Base-by-base conservation (phyloP, 2,329 filamentous ascomycete genomes). In the Elsinoe necatrix region DNA sequence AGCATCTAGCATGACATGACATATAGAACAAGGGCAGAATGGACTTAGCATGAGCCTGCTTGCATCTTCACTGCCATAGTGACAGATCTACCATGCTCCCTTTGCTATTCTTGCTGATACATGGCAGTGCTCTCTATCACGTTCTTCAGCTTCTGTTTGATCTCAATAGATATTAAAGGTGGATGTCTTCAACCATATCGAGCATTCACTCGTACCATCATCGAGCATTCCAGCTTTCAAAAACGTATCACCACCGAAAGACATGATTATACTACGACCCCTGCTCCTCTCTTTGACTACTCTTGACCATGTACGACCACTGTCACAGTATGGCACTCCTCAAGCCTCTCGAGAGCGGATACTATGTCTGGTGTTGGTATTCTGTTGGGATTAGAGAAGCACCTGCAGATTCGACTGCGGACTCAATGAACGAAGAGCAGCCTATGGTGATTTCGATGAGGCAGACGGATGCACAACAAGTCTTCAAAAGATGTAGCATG, bases 361-460 rank as follows among this genome's bases (percentile, higher is more conserved):
- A 48, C 23, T 43, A 54, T 14, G 25, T 57, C 42, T 59, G 54
- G 56, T 60, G 59, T 25, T 60, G 52, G 57, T 64, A 66, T 42
- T 64, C 64, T 18, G 39, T 21, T n/a, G 52, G 52, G 7, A 55
- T 55, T 18, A 37, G 16, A 11, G 8, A 2, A 20, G n/a, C 31
- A 7, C n/a, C 20, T 25, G 48, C 5, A 14, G 31, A 7, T 6
- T 29, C 18, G 14, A 20, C 14, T 8, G 20, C 20, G 2, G 12
- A 25, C 4, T 21, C 20, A 1, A 8, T 21, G 29, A 23, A 25
- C 5, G 29, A 52, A 8, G 29, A n/a, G 3, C 14, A 39, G 18
- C 48, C 48, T 12, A 52, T 52, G 48, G 20, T 20, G 20, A 9
- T 21, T 16, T 18, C 29, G 9, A 37, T 37, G 34, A 37, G 34